These are phyloP conservation scores for Paraurostyla sp. DNA, from an alignment of 73 alveolate genomes.

Conservation along the genomic window DNA sequence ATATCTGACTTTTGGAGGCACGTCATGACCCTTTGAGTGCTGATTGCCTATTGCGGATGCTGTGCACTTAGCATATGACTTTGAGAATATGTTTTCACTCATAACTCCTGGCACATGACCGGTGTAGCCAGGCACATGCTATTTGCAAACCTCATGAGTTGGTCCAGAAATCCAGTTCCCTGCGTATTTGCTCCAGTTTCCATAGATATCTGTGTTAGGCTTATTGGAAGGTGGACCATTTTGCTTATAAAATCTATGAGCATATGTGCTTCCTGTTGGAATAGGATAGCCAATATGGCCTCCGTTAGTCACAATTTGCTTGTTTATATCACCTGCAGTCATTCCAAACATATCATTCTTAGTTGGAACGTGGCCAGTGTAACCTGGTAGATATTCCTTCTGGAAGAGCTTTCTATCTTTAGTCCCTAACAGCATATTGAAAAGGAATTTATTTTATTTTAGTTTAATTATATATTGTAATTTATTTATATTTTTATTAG, in stretches of 20 bases:
- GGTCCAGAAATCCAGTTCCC: slow-evolving; percentile 83
- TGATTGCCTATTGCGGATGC: slow-evolving; percentile 65
- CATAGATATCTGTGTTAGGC: slow-evolving; percentile 56
- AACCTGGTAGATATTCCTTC: slow-evolving; percentile 78
- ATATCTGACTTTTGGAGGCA: slow-evolving; percentile 50
- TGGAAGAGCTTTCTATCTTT: slow-evolving; percentile 35
- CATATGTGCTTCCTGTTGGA: slow-evolving; percentile 53
- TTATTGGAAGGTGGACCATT: background rate
- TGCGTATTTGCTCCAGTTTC: slow-evolving; percentile 69
- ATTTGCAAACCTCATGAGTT: slow-evolving; percentile 63
- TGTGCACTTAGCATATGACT: slow-evolving; percentile 72
- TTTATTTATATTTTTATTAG: background rate
- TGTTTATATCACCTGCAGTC: slow-evolving; percentile 80
- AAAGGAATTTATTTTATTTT: background rate
- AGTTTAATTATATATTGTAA: slow-evolving; percentile 17
- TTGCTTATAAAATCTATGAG: slow-evolving; percentile 38
- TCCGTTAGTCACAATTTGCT: slow-evolving; percentile 13
- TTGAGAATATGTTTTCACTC: slow-evolving; percentile 71
- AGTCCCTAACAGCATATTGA: slow-evolving; percentile 45
- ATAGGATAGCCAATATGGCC: slow-evolving; percentile 41
- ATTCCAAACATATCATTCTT: slow-evolving; percentile 77
- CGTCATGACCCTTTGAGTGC: slow-evolving; percentile 56
- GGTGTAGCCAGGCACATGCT: slow-evolving; percentile 81
- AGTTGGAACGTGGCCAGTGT: slow-evolving; percentile 81
- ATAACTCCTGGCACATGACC: slow-evolving; percentile 79